Evolutionary conservation across 352 stramenopile species (phyloP).

Genomic region (Globisporangium spinosum): DNA sequence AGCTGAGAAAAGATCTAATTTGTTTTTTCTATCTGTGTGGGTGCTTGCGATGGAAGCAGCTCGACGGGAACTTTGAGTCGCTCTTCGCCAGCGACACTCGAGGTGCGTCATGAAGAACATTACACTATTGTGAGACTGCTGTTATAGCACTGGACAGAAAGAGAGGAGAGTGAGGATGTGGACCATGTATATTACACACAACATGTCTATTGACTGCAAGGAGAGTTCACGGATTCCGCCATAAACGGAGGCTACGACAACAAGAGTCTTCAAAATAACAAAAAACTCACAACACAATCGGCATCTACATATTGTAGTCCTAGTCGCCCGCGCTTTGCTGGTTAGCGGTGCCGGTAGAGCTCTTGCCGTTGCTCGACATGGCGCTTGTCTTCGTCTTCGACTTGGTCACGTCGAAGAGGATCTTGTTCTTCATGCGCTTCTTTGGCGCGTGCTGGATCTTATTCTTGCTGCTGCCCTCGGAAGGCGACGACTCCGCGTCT

Average conservation of each 20-base stretch:
- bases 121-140: not conserved
- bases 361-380: not conserved
- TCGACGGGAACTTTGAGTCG: slow-evolving; percentile 4
- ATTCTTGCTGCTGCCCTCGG: slow-evolving; percentile 1
- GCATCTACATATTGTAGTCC: not conserved
- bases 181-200: not conserved
- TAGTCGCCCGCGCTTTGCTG: not conserved
- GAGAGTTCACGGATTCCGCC: not conserved
- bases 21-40: not conserved
- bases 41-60: not conserved
- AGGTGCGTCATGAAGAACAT: not conserved
- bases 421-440: slow-evolving; percentile 17
- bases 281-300: not conserved
- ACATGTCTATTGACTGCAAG: not conserved
- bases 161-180: not conserved
- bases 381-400: not conserved
- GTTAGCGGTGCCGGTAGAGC: not conserved
- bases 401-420: slow-evolving; percentile 5
- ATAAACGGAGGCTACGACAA: not conserved
- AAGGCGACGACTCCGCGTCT: not conserved
- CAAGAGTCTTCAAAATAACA: not conserved
- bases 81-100: not conserved
- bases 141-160: not conserved
- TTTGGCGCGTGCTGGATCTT: slow-evolving; percentile 13
- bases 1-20: not conserved